Evolutionary conservation across 768 basidiomycete genomes (phyloP), one percentile per base, ranked within the genome.

Genomic region (Lentinus tigrinus): DNA sequence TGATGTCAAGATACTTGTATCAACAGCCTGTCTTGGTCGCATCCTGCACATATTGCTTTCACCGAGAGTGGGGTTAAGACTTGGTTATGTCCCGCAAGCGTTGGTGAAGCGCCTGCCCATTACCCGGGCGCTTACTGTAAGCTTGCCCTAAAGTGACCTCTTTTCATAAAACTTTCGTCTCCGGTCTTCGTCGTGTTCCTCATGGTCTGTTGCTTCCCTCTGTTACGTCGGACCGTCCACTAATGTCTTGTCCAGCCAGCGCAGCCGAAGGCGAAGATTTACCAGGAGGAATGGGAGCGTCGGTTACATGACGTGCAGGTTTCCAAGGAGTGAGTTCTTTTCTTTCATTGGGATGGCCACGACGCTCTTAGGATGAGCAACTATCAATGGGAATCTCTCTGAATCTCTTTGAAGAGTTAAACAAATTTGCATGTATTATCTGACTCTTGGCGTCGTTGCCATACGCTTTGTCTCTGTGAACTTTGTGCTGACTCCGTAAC

Each of bases 331-430:
- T 98, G 83, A 88, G 94, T 88, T 14, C 47, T 49, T 24, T 16
- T 56, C 62, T 65, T 57, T 55, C 52, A 64, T 58, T 10, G 31
- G 49, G 34, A 44, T 43, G 49, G 53, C 21, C 49, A 49, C 54
- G 31, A 51, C 38, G 52, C 72, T 73, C 70, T 67, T 71, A 76
- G 71, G 88, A 89, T 89, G 88, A 90, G 73, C 77, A 75, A 81
- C 47, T 49, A 73, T 77, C 70, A 72, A 88, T 98, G 95, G 96
- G 96, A 99, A 98, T 98, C 96, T 98, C 96, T 95, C 96, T 88
- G 94, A 93, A 74, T 61, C 68, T 73, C 70, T 28, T 77, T 85
- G 89, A 88, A 78, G 87, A 89, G 80, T 61, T 24, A 58, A 64
- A 65, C n/a, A 68, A 78, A 84, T 76, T 52, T 87, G 86, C 85